phyloP scores from a whole-genome alignment of 176 grass and related monocot species.

The Aegilops longissima region DNA sequence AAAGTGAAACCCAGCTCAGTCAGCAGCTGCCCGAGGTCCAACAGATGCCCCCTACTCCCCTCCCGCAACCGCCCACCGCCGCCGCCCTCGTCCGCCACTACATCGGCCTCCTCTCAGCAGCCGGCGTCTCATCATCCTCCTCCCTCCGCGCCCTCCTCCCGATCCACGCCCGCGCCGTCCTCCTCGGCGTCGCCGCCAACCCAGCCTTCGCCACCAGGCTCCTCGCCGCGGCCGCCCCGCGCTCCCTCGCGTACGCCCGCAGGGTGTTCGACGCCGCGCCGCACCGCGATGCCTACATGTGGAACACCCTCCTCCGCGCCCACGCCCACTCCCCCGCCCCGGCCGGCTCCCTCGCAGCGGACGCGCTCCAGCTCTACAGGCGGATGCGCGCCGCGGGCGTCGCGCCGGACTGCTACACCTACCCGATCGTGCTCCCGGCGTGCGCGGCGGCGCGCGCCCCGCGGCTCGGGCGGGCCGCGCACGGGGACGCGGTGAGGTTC shows the following conservation, averaged over 20 bases:
- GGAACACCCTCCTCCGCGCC: constrained; percentile 76
- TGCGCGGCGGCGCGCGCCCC: constrained; percentile 44
- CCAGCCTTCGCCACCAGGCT: constrained; percentile 56
- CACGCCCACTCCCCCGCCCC: constrained; percentile 33
- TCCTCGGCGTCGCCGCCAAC: constrained; percentile 49
- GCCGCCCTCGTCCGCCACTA: constrained; percentile 3
- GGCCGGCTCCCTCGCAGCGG: not conserved
- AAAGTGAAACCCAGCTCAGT: not conserved
- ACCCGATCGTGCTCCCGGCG: constrained; percentile 70
- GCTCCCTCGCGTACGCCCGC: constrained; percentile 64
- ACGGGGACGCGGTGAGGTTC: constrained; percentile 60
- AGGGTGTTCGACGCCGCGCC: constrained; percentile 66
- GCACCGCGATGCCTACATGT: constrained; percentile 63
- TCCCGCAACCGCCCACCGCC: not conserved
- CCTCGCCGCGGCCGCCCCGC: constrained; percentile 23
- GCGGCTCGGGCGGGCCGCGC: constrained; percentile 50
- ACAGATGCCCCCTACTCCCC: not conserved
- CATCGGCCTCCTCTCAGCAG: constrained; percentile 9
- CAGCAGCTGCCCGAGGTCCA: not conserved
- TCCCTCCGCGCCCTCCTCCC: constrained; percentile 47
- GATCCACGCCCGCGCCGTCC: constrained; percentile 62
- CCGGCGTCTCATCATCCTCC: not conserved
- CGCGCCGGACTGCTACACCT: constrained; percentile 67
- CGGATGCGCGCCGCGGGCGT: constrained; percentile 58
- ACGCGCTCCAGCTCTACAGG: constrained; percentile 56